phyloP scores from a whole-genome alignment of 176 grass and related monocot genomes.

The Ensete ventricosum region DNA sequence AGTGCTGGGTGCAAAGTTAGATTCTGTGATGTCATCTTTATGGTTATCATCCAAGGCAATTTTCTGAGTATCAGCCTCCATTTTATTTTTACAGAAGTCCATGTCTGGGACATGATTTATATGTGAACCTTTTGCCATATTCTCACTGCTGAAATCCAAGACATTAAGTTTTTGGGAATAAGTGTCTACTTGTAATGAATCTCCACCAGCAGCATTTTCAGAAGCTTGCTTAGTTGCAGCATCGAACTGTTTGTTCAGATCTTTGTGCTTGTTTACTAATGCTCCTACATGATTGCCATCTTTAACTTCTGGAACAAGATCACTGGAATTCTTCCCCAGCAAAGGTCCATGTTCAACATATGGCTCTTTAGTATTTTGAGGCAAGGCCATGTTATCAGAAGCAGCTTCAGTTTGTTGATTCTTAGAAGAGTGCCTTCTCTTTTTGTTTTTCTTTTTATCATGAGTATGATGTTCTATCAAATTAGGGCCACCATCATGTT shows the following conservation, averaged over 20 bases:
- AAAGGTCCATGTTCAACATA: neutral
- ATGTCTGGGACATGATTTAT: conserved; percentile 16
- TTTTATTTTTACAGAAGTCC: conserved; percentile 4
- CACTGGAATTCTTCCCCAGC: conserved; percentile 15
- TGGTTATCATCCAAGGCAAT: conserved; percentile 1
- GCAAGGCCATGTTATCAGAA: conserved; percentile 14
- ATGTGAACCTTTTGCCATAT: conserved; percentile 32
- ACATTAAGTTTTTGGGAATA: neutral
- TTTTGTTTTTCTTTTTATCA: conserved; percentile 57
- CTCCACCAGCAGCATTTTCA: neutral
- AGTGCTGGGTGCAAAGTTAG: conserved; percentile 10
- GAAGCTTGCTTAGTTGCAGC: neutral
- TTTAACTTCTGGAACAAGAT: conserved; percentile 18
- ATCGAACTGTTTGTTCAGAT: conserved; percentile 25
- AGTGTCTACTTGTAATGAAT: neutral
- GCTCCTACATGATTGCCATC: conserved; percentile 20
- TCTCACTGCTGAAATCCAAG: conserved; percentile 10
- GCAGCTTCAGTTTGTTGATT: conserved; percentile 27
- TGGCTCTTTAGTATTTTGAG: neutral
- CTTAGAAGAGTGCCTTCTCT: conserved; percentile 20
- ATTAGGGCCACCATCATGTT: conserved; percentile 10
- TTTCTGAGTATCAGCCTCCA: conserved; percentile 9
- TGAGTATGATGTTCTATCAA: conserved; percentile 27
- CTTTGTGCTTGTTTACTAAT: conserved; percentile 15
- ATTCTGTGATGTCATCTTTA: conserved; percentile 11